These are phyloP conservation scores for Lanmaoa rubissima DNA, from an alignment of 768 basidiomycete species.

Conservation along the genomic window DNA sequence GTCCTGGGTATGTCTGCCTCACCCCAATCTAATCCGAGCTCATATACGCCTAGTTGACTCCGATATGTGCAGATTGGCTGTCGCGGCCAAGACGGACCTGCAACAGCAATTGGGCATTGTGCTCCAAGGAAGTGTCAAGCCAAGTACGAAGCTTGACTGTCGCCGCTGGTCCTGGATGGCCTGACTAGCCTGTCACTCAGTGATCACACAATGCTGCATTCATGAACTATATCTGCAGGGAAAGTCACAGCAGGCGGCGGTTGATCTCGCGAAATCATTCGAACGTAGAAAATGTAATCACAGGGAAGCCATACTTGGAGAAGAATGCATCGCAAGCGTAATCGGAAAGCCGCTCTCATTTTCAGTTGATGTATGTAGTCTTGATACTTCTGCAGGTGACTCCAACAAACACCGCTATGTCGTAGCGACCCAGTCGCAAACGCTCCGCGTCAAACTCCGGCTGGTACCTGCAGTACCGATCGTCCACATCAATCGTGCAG, in stretches of 20 bases:
- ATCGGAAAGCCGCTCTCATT: conserved; percentile 51
- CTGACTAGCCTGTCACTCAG: conserved; percentile 56
- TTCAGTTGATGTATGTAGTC: neutral
- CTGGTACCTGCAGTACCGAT: conserved; percentile 82
- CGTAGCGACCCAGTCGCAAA: conserved; percentile 77
- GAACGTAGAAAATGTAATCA: conserved; percentile 96
- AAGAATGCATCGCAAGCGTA: conserved; percentile 79
- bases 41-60: conserved; percentile 64
- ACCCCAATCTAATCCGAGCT: conserved; percentile 1
- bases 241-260: conserved; percentile 63
- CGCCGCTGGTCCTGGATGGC: conserved; percentile 4
- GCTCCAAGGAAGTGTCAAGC: conserved; percentile 86
- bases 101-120: conserved; percentile 71
- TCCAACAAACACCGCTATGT: conserved; percentile 93
- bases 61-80: conserved; percentile 71
- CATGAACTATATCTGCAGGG: conserved; percentile 90
- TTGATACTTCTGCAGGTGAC: conserved; percentile 47
- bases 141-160: conserved; percentile 58
- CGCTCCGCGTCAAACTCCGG: conserved; percentile 68
- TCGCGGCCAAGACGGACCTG: conserved; percentile 72
- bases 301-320: conserved; percentile 76
- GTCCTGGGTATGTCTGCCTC: conserved; percentile 60
- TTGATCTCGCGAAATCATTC: conserved; percentile 90
- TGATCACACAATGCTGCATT: conserved; percentile 99
- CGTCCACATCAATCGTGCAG: conserved; percentile 87